Percentiles rank a stretch among this genome's conserved stretches.
phyloP scores from a whole-genome alignment of 2,329 filamentous ascomycete genomes.

The Calonectria honghensis region DNA sequence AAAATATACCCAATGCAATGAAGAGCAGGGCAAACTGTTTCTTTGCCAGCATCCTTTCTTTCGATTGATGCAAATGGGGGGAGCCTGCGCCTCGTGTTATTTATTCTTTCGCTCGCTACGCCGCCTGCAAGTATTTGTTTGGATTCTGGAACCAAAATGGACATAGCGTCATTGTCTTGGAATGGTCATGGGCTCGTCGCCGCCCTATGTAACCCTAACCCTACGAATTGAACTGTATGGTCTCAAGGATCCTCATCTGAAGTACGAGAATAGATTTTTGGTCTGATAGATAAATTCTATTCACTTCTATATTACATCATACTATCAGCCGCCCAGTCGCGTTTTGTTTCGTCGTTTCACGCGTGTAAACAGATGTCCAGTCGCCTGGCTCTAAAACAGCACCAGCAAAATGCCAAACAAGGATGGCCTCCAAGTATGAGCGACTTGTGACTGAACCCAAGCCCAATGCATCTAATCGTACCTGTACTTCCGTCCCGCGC shows the following conservation, averaged over 20 bases:
- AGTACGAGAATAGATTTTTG: not conserved
- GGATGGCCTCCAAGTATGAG: slow-evolving; percentile 7
- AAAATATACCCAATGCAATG: not conserved
- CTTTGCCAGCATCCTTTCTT: not conserved
- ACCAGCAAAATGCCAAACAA: slow-evolving; percentile 1
- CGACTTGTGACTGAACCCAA: slow-evolving; percentile 7
- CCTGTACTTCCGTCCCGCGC: slow-evolving; percentile 16
- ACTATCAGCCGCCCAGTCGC: no score
- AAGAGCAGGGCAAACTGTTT: no score
- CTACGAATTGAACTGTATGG: not conserved
- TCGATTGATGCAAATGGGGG: not conserved
- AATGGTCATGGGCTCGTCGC: not conserved
- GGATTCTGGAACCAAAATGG: slow-evolving; percentile 8
- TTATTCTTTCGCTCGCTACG: not conserved
- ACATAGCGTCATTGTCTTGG: slow-evolving; percentile 18
- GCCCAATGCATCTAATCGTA: slow-evolving; percentile 8
- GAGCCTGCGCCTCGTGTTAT: not conserved
- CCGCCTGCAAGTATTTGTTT: slow-evolving; percentile 11
- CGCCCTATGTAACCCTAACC: slow-evolving; percentile 23
- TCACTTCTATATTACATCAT: no score
- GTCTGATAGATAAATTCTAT: not conserved
- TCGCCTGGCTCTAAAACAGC: not conserved
- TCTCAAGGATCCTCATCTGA: not conserved
- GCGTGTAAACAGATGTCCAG: not conserved
- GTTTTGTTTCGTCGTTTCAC: not conserved